Evolutionary conservation across 139 green algal species (phyloP).

Genomic region (Nannochloris sp.): DNA sequence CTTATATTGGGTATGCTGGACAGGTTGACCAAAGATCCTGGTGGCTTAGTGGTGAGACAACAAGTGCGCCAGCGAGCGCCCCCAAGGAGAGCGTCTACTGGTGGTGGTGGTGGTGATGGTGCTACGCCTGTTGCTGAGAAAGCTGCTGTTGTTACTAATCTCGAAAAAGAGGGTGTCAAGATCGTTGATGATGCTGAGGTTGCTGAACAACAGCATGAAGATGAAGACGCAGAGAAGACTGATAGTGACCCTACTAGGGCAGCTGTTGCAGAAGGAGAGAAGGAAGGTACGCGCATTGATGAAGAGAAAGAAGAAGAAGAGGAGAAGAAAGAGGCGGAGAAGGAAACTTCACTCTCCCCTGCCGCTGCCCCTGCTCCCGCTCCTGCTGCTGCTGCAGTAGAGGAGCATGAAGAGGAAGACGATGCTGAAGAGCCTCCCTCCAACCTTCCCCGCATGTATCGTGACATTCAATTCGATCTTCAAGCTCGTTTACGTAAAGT

Average conservation of each 20-base stretch:
- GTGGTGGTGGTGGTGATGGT: too few species aligned
- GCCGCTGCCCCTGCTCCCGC: too few species aligned
- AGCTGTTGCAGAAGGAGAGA: neutral
- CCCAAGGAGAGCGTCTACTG: too few species aligned
- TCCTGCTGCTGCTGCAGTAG: neutral
- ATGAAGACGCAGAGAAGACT: neutral
- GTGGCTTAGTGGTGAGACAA: neutral
- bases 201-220: neutral
- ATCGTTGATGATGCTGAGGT: too few species aligned
- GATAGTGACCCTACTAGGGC: neutral
- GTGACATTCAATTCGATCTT: neutral
- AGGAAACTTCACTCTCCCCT: neutral
- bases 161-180: too few species aligned
- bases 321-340: neutral
- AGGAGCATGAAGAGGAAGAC: neutral
- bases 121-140: too few species aligned
- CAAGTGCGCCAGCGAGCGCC: neutral
- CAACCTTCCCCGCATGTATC: neutral
- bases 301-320: neutral
- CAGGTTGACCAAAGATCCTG: slow-evolving; percentile 21
- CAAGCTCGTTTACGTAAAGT: slow-evolving; percentile 27
- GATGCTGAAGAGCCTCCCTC: neutral
- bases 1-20: slow-evolving; percentile 62
- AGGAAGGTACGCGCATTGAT: neutral
- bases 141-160: too few species aligned